Evolutionary conservation across 2,329 filamentous ascomycete species (phyloP).

Genomic region (Knufia petricola): DNA sequence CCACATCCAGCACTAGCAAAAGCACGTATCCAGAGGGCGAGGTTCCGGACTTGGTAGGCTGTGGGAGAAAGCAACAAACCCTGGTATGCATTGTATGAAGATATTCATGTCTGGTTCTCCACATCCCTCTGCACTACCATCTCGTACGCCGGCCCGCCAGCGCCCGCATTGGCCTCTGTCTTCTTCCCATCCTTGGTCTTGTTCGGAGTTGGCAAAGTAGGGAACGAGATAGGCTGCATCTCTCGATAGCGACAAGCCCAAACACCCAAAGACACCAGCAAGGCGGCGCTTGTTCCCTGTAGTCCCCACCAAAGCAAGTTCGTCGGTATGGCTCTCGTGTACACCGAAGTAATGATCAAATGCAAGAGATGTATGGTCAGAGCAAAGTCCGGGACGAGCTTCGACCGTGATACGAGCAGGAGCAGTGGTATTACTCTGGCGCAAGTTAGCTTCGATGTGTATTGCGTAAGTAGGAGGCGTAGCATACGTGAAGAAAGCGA

Average conservation of each 20-base stretch:
- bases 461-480: background rate
- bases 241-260: constrained; percentile 92
- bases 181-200: constrained; percentile 16
- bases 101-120: constrained; percentile 4
- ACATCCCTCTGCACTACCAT: constrained; percentile 44
- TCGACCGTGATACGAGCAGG: constrained; percentile 74
- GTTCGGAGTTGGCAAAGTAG: constrained; percentile 19
- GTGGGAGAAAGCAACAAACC: no score
- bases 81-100: no score
- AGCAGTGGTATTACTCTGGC: constrained; percentile 72
- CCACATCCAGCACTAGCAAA: no score
- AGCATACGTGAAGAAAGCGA: constrained; percentile 53
- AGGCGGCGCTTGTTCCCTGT: constrained; percentile 48
- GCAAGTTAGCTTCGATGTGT: constrained; percentile 22
- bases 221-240: constrained; percentile 74
- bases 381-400: constrained; percentile 90
- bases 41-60: no score
- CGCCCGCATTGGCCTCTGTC: constrained; percentile 39
- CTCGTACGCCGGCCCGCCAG: constrained; percentile 48
- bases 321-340: constrained; percentile 64
- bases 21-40: no score
- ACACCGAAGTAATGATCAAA: constrained; percentile 65
- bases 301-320: constrained; percentile 81
- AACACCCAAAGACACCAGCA: constrained; percentile 65
- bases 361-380: constrained; percentile 80